Evolutionary conservation across 2,329 filamentous ascomycete genomes (phyloP).

Genomic region (Microdochium trichocladiopsis): DNA sequence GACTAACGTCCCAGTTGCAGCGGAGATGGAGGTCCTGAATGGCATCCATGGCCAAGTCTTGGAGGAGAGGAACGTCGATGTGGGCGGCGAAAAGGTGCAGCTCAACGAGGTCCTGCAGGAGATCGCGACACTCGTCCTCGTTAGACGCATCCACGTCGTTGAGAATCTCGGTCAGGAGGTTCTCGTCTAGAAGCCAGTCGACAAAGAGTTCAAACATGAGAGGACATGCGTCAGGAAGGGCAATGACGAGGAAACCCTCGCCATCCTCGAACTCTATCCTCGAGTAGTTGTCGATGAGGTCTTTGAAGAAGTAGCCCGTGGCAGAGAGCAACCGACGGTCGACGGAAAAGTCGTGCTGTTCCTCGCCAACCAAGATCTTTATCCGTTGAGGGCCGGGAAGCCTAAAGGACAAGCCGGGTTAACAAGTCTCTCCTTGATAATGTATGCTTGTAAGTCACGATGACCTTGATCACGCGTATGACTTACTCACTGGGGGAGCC

Average conservation of each 20-base stretch:
- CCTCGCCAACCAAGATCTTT: constrained; percentile 20
- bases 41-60: constrained; percentile 51
- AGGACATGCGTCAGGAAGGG: constrained; percentile 21
- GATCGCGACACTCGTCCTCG: constrained; percentile 17
- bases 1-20: constrained; percentile 50
- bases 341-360: constrained; percentile 18
- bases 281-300: constrained; percentile 11
- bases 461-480: neutral
- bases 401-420: constrained; percentile 4
- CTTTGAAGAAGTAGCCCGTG: constrained; percentile 20
- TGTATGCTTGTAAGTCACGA: neutral
- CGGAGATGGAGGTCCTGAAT: constrained; percentile 52
- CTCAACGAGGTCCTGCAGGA: constrained; percentile 50
- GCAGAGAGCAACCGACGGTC: constrained; percentile 17
- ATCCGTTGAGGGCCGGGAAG: constrained; percentile 14
- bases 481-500: neutral
- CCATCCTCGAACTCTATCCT: constrained; percentile 14
- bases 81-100: constrained; percentile 51
- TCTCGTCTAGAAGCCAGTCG: constrained; percentile 19
- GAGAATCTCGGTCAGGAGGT: neutral
- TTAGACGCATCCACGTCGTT: constrained; percentile 6
- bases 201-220: constrained; percentile 25
- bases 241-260: constrained; percentile 13
- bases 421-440: no score
- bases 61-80: constrained; percentile 40